These are phyloP conservation scores for Neopestalotiopsis sp. DNA, from an alignment of 2,329 filamentous ascomycete species.

Conservation along the genomic window DNA sequence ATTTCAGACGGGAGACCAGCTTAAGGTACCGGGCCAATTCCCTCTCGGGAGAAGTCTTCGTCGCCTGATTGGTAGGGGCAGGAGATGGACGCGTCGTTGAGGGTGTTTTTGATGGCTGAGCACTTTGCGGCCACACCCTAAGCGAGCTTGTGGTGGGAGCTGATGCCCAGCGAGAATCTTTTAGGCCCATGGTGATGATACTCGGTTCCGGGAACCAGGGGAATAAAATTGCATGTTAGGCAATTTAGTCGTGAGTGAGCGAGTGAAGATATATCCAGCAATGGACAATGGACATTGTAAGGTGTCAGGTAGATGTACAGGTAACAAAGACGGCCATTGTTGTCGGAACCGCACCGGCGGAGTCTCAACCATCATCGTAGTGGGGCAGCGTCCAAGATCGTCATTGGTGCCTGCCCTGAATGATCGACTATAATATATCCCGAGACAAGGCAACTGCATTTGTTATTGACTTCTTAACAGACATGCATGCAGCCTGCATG, in stretches of 20 bases:
- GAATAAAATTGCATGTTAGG: slow-evolving; percentile 2
- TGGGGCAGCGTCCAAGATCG: not conserved
- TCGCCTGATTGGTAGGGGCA: not conserved
- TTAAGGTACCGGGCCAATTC: slow-evolving; percentile 64
- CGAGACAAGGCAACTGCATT: too few species aligned
- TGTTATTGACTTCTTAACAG: too few species aligned
- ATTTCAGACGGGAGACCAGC: slow-evolving; percentile 63
- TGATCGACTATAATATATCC: too few species aligned
- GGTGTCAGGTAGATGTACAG: not conserved
- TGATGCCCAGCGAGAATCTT: slow-evolving; percentile 9
- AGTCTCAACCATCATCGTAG: not conserved
- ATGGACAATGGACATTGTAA: slow-evolving; percentile 2
- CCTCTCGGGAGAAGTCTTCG: not conserved
- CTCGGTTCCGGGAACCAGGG: too few species aligned
- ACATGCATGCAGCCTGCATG: too few species aligned
- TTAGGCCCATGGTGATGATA: slow-evolving; percentile 6
- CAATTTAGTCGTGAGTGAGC: not conserved
- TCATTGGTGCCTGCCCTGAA: not conserved
- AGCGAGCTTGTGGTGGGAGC: not conserved
- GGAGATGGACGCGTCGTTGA: not conserved
- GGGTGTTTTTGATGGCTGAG: not conserved
- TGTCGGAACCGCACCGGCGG: not conserved
- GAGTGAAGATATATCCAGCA: not conserved
- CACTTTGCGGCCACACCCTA: not conserved
- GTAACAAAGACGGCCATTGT: not conserved